phyloP scores from a whole-genome alignment of 208 protist species.

The Leishmania tarentolae region DNA sequence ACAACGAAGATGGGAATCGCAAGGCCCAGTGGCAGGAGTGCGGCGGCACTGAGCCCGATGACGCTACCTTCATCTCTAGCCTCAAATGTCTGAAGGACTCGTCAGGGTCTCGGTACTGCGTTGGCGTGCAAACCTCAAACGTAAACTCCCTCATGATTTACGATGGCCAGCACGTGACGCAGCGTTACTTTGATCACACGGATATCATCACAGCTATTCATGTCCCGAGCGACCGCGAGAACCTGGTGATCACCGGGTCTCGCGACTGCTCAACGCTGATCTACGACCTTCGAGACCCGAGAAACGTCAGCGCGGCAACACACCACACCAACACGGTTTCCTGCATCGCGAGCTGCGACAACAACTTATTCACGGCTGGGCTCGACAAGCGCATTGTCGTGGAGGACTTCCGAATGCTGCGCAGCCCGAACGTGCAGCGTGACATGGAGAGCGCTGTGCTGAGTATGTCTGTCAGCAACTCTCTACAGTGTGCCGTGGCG shows the following conservation, averaged over 20 bases:
- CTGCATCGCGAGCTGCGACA: slow-evolving; percentile 71
- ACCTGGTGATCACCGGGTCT: slow-evolving; percentile 79
- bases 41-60: slow-evolving; percentile 67
- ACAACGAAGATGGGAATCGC: slow-evolving; percentile 54
- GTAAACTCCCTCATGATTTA: slow-evolving; percentile 66
- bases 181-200: slow-evolving; percentile 80
- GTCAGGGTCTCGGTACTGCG: slow-evolving; percentile 56
- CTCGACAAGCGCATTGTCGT: slow-evolving; percentile 79
- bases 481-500: slow-evolving; percentile 79
- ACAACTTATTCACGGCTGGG: slow-evolving; percentile 83
- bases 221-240: slow-evolving; percentile 65
- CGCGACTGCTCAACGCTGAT: slow-evolving; percentile 81
- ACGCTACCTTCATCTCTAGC: slow-evolving; percentile 74
- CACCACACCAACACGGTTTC: slow-evolving; percentile 82
- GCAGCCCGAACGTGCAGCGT: slow-evolving; percentile 28
- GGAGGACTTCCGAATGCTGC: slow-evolving; percentile 81
- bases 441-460: slow-evolving; percentile 87
- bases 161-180: slow-evolving; percentile 57
- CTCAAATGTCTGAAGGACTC: slow-evolving; percentile 57
- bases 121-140: slow-evolving; percentile 47
- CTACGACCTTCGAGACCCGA: slow-evolving; percentile 67
- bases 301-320: slow-evolving; percentile 42
- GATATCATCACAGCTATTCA: slow-evolving; percentile 87
- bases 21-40: slow-evolving; percentile 80
- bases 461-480: slow-evolving; percentile 63